Base-by-base conservation (phyloP, 139 green algal genomes). In the Auxenochlorella pyrenoidosa region DNA sequence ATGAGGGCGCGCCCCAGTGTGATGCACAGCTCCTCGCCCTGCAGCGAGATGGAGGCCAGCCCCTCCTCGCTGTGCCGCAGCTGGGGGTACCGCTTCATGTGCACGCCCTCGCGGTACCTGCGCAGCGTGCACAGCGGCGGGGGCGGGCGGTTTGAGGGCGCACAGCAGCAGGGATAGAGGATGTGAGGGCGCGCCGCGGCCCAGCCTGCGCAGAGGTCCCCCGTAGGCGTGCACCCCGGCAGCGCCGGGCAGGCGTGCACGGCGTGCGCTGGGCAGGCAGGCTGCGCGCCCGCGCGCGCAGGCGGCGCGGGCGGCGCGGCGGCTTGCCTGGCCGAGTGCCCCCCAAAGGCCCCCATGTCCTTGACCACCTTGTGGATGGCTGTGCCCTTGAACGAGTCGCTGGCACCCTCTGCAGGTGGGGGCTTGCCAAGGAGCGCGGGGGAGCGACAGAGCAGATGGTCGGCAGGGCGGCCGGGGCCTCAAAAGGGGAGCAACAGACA, bases 301-400 rank as follows among this genome's bases (percentile, higher is more conserved):
- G 47, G 47, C 47, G 47, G 6, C 47, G 10, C 47, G 10, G 47
- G 47, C 47, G 47, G 47, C 10, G 16, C 54, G 16, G 15, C 54
- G 54, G 54, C 18, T 36, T 16, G 47, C 78, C 79, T 41, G 77
- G 51, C 34, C 13, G 72, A 79, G 36, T 89, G 92, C 15, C 94
- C 94, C 0, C 91, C 87, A 85, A 94, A 94, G 2, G 93, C 47
- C 38, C 84, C 92, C 85, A 93, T 91, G 68, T 92, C 82, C 26
- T 85, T 86, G 51, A 97, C 81, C n/a, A 97, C 82, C 83, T 93
- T 93, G 88, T 95, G 91, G 28, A 96, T 84, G 32, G 38, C 32
- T 16, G 75, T 90, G 63, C 90, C 88, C n/a, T 88, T 77, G 51
- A 96, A 89, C 0, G 84, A 86, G 30, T 91, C 89, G 19, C 77